Evolutionary conservation across 2,329 filamentous ascomycete genomes (phyloP).

Genomic region (Xylariaceae sp.): DNA sequence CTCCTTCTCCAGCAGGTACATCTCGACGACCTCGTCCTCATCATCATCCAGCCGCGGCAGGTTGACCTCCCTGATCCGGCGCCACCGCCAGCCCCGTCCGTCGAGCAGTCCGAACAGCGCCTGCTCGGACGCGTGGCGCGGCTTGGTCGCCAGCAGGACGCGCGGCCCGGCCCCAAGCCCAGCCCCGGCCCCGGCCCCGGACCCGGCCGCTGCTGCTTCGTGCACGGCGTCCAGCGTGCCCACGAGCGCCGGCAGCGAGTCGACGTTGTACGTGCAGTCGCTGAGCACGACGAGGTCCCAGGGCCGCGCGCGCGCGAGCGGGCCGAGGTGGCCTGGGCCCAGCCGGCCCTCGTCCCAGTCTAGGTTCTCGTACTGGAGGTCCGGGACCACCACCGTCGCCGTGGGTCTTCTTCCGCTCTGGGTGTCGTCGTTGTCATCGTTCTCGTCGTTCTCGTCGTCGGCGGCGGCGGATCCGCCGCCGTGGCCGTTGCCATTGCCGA

Average conservation of each 20-base stretch:
- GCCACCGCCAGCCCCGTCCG: constrained; percentile 35
- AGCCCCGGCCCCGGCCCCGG: too few species aligned
- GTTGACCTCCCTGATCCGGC: constrained; percentile 33
- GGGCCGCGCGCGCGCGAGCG: constrained; percentile 25
- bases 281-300: constrained; percentile 51
- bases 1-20: constrained; percentile 42
- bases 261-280: constrained; percentile 56
- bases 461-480: too few species aligned
- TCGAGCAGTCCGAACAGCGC: constrained; percentile 41
- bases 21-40: constrained; percentile 39
- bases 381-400: too few species aligned
- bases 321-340: constrained; percentile 40
- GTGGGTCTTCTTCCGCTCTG: too few species aligned
- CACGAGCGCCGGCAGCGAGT: constrained; percentile 46
- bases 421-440: too few species aligned
- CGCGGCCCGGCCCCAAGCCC: constrained; percentile 23
- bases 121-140: constrained; percentile 45
- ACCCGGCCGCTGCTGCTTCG: constrained; percentile 8
- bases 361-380: constrained; percentile 44
- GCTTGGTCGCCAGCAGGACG: constrained; percentile 49
- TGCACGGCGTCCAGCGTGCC: constrained; percentile 45
- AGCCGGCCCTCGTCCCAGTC: constrained; percentile 47
- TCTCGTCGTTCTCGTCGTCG: too few species aligned
- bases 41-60: constrained; percentile 38
- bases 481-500: not conserved